Base-by-base conservation (phyloP, 1,139 yeast species). In the Taphrina populina region DNA sequence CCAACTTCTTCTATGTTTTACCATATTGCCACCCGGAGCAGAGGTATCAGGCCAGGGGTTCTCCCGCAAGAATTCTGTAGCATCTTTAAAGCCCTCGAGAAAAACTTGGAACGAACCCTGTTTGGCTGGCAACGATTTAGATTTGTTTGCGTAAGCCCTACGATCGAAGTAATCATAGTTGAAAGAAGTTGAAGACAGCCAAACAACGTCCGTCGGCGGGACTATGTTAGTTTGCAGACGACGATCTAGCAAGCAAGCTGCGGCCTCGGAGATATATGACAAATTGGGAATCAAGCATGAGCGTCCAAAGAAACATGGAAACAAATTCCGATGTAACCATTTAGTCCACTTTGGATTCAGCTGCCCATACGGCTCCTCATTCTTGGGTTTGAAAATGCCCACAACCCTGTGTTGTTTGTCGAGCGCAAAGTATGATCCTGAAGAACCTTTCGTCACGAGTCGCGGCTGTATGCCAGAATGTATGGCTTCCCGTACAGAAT, bases 291-390 rank as follows among this genome's bases (percentile, higher is more conserved):
- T 82, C 58, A 84, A 69, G 64, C 59, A 46, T 34, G 84, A 78
- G 56, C 92, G 68, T 2, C 92, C 90, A 69, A 84, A 84, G 65
- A 82, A 83, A 64, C 88, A 84, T 0, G 90, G 90, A 59, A 83
- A 84, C 61, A 83, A 75, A 27, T 83, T 84, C 60, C 90, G 69
- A 65, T 84, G 90, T 6, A 83, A 67, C 90, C 90, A 84, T 69
- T 84, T 84, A 1, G 86, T 79, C 88, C 90, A 82, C 66, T 84
- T 84, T 0, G 90, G 90, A 4, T 85, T 81, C 54, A 84, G 65
- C 0, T 88, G 87, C 0, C 90, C 92, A 64, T 84, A 84, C 0
- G 90, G 92, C 62, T 84, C 90, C 67, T 84, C 92, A 67, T 83
- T 88, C 65, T 83, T 83, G 4, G 92, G 92, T 65, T 84, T 84